phyloP scores from a whole-genome alignment of 2,329 filamentous ascomycete genomes.

The Fusarium sulawesiense region DNA sequence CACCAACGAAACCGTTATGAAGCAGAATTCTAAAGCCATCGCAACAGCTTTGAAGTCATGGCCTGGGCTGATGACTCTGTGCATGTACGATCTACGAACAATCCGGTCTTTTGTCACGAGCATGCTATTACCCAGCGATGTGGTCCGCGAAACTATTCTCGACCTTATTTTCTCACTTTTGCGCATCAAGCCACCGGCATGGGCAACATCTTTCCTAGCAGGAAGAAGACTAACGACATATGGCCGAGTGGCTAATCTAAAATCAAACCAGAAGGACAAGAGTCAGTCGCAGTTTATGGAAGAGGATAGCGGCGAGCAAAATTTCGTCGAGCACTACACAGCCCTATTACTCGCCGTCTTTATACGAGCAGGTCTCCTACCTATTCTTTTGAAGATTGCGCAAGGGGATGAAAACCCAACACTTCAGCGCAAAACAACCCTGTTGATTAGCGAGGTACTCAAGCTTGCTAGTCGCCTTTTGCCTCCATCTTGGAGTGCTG shows the following conservation, averaged over 20 bases:
- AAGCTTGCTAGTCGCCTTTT: slow-evolving; percentile 89
- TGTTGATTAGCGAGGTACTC: slow-evolving; percentile 90
- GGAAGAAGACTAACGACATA: slow-evolving; percentile 94
- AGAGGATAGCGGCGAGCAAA: slow-evolving; percentile 78
- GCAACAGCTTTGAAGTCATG: slow-evolving; percentile 91
- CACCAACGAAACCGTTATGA: slow-evolving; percentile 72
- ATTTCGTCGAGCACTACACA: slow-evolving; percentile 93
- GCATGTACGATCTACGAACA: slow-evolving; percentile 87
- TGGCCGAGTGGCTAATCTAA: slow-evolving; percentile 89
- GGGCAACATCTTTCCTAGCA: slow-evolving; percentile 95
- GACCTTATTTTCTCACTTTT: slow-evolving; percentile 85
- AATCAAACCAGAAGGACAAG: slow-evolving; percentile 64
- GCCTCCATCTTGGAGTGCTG: slow-evolving; percentile 82
- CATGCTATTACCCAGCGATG: slow-evolving; percentile 67
- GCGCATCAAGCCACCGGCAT: slow-evolving; percentile 89
- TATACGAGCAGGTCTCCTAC: slow-evolving; percentile 81
- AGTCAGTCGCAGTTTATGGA: slow-evolving; percentile 67
- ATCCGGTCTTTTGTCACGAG: slow-evolving; percentile 81
- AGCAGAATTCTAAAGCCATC: slow-evolving; percentile 92
- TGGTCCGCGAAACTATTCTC: slow-evolving; percentile 79
- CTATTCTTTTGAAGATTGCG: slow-evolving; percentile 71
- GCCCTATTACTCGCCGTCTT: slow-evolving; percentile 87
- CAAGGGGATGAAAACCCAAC: slow-evolving; percentile 74
- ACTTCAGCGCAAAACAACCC: slow-evolving; percentile 86
- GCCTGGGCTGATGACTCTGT: slow-evolving; percentile 89